Evolutionary conservation across 495 filamentous ascomycete species (phyloP).

Genomic region (Parathielavia appendiculata): DNA sequence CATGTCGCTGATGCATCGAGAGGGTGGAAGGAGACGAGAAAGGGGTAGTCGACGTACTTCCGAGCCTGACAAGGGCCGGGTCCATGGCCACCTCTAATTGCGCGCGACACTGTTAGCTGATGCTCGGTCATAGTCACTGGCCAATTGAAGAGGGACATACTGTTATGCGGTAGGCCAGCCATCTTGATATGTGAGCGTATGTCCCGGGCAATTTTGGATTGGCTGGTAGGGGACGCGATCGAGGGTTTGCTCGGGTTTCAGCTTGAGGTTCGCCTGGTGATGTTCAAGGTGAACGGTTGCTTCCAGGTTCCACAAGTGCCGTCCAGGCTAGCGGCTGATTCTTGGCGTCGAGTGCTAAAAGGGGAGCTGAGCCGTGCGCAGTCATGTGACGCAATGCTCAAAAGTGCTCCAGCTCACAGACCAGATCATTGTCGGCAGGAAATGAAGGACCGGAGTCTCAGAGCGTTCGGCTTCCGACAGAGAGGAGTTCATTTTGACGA

Average conservation of each 20-base stretch:
- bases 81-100: constrained; percentile 57
- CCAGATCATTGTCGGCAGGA: too few species aligned
- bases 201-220: background rate
- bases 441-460: too few species aligned
- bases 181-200: constrained; percentile 30
- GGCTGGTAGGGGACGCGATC: constrained; percentile 1
- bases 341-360: constrained; percentile 16
- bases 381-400: background rate
- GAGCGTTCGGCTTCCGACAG: background rate
- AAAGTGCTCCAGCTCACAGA: too few species aligned
- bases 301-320: constrained; percentile 9
- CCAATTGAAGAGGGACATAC: constrained; percentile 25
- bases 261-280: constrained; percentile 3
- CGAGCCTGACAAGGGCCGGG: constrained; percentile 72
- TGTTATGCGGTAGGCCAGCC: constrained; percentile 41
- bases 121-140: background rate
- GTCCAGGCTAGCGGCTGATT: background rate
- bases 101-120: constrained; percentile 9
- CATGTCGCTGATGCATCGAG: background rate
- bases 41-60: constrained; percentile 50
- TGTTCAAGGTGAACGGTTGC: background rate
- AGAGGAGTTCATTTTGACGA: background rate
- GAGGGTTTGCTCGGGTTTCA: background rate
- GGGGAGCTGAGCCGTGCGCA: background rate
- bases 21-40: constrained; percentile 1